These are phyloP conservation scores for Plasmodium reichenowi DNA, from an alignment of 169 alveolate genomes.

Conservation along the genomic window DNA sequence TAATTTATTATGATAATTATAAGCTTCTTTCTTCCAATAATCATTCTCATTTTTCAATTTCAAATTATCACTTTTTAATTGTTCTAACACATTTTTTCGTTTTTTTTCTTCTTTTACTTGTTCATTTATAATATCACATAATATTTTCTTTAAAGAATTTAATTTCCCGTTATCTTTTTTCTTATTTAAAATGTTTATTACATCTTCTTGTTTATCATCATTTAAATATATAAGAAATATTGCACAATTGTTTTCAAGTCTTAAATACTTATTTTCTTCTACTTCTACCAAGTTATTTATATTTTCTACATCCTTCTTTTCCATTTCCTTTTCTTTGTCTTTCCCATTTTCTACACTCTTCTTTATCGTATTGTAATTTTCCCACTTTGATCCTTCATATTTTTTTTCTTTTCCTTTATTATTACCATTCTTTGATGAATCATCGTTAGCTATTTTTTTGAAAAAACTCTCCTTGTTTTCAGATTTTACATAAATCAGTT, in stretches of 20 bases:
- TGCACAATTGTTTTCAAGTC: neutral
- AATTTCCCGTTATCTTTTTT: slow-evolving; percentile 13
- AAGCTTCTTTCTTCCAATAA: slow-evolving; percentile 50
- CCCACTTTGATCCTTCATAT: neutral
- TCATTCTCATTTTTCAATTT: slow-evolving; percentile 27
- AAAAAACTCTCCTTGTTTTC: slow-evolving; percentile 33
- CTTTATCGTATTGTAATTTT: neutral
- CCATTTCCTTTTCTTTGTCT: neutral
- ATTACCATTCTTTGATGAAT: neutral
- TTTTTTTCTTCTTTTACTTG: slow-evolving; percentile 27
- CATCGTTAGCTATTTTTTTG: slow-evolving; percentile 12
- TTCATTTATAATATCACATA: slow-evolving; percentile 12
- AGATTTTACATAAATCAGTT: slow-evolving; percentile 39
- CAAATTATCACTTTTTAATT: slow-evolving; percentile 10
- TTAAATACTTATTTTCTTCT: neutral
- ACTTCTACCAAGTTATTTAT: neutral
- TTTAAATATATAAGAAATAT: slow-evolving; percentile 11
- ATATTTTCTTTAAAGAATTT: slow-evolving; percentile 6
- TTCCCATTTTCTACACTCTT: neutral
- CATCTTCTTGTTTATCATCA: slow-evolving; percentile 11
- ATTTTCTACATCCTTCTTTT: neutral
- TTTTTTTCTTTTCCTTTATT: no score
- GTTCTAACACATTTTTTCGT: slow-evolving; percentile 3
- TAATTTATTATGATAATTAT: slow-evolving; percentile 39
- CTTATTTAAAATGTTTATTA: neutral